phyloP scores from a whole-genome alignment of 2,329 filamentous ascomycete species.

The Teratosphaeriaceae sp. region DNA sequence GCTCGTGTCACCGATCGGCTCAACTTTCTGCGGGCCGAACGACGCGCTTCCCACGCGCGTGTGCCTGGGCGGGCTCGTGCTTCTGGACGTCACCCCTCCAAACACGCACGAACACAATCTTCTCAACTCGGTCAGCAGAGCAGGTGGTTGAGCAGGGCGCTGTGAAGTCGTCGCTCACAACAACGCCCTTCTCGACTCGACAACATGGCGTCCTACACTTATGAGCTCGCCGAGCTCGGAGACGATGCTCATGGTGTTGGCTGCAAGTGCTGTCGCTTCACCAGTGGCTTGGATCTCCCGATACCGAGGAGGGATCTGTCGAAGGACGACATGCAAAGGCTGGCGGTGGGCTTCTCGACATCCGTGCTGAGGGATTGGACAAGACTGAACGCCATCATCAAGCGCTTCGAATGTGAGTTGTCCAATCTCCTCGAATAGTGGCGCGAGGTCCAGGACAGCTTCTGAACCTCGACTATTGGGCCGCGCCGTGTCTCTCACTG shows the following conservation, averaged over 20 bases:
- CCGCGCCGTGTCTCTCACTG: too few relatives aligned
- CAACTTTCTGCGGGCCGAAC: neutral
- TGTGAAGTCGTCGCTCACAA: too few relatives aligned
- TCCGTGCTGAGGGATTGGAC: constrained; percentile 33
- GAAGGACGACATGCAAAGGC: constrained; percentile 16
- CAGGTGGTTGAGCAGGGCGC: too few relatives aligned
- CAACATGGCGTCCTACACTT: constrained; percentile 18
- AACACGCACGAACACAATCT: neutral
- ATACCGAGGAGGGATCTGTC: constrained; percentile 12
- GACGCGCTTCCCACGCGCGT: neutral
- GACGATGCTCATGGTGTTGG: constrained; percentile 10
- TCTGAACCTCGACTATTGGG: too few relatives aligned
- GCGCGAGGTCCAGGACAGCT: too few relatives aligned
- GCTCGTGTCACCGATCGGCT: neutral
- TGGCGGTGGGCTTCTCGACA: constrained; percentile 16
- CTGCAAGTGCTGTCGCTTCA: constrained; percentile 20
- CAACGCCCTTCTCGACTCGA: too few relatives aligned
- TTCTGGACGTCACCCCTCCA: neutral
- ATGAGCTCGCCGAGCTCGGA: constrained; percentile 15
- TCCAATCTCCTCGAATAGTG: too few relatives aligned
- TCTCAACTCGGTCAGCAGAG: too few relatives aligned
- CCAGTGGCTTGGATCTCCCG: constrained; percentile 16
- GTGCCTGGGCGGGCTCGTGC: too few relatives aligned
- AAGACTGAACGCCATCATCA: constrained; percentile 37
- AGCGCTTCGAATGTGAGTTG: constrained; percentile 40